Percentiles rank a stretch among this genome's conserved stretches.
phyloP scores from a whole-genome alignment of 495 filamentous ascomycete species.

The Pyronema domesticum region DNA sequence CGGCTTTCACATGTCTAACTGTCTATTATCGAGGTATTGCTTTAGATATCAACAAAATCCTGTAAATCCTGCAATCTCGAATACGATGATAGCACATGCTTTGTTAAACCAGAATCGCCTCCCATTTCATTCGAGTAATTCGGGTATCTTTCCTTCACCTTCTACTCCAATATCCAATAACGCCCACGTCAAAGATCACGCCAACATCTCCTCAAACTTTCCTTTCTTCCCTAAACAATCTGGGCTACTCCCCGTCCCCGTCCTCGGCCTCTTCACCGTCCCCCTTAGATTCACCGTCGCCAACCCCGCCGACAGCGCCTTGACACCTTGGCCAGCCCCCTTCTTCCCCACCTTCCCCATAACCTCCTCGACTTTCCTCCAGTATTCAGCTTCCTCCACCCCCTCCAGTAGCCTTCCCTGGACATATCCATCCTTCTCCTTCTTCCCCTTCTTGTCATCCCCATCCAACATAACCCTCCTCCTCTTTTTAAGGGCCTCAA shows the following conservation, averaged over 20 bases:
- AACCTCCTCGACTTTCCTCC: slow-evolving; percentile 13
- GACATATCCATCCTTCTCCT: slow-evolving; percentile 12
- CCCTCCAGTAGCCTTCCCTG: slow-evolving; percentile 13
- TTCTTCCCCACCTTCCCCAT: background rate
- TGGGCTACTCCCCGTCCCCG: background rate
- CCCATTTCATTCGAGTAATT: too few species aligned
- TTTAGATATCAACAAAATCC: too few species aligned
- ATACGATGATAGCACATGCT: too few species aligned
- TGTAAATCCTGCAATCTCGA: too few species aligned
- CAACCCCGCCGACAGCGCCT: background rate
- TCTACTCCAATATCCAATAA: too few species aligned
- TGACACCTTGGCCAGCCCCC: background rate
- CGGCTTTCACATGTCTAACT: too few species aligned
- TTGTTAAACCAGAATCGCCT: too few species aligned
- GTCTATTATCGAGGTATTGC: too few species aligned
- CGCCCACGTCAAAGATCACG: too few species aligned
- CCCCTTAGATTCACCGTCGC: background rate
- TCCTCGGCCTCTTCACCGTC: background rate
- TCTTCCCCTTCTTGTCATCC: slow-evolving; percentile 15
- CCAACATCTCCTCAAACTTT: background rate
- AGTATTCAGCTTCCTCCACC: slow-evolving; percentile 18
- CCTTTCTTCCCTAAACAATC: background rate
- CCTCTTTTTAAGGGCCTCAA: slow-evolving; percentile 15
- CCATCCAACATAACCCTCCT: slow-evolving; percentile 17
- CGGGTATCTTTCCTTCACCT: too few species aligned